Conservation (phyloP, 495 filamentous ascomycete species). For the Penicillium longicatenatum region DNA sequence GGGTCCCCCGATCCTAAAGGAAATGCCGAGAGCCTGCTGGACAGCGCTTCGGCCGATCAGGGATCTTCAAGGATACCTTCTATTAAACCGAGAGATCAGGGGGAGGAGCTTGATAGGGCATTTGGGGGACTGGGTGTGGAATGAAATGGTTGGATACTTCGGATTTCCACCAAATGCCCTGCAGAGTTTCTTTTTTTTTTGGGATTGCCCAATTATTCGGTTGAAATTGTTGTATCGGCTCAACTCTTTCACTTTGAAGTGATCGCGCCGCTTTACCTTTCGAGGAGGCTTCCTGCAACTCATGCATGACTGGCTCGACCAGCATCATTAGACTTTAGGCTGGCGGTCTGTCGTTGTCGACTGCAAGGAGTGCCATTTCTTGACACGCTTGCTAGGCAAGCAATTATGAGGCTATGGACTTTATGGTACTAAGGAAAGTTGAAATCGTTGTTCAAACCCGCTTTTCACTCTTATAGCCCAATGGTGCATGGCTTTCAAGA, state of each 20-base stretch:
- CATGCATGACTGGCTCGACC: too few species aligned
- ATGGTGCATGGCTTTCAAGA: not conserved
- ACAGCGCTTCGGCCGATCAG: slow-evolving; percentile 45
- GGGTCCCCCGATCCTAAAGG: slow-evolving; percentile 12
- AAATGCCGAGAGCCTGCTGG: slow-evolving; percentile 48
- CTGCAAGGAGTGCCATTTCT: not conserved
- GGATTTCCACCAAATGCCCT: not conserved
- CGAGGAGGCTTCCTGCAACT: too few species aligned
- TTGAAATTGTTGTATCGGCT: too few species aligned
- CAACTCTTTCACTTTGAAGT: not conserved
- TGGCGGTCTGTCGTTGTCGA: too few species aligned
- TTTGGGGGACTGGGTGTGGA: slow-evolving; percentile 71
- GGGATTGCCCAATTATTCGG: not conserved
- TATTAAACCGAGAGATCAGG: slow-evolving; percentile 57
- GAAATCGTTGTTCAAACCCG: not conserved
- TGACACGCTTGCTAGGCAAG: not conserved
- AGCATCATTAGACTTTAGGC: too few species aligned
- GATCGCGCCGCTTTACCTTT: not conserved
- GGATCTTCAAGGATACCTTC: slow-evolving; percentile 43
- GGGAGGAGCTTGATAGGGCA: slow-evolving; percentile 83
- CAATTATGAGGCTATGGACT: not conserved
- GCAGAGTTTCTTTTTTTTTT: not conserved
- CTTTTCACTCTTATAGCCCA: not conserved
- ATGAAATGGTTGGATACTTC: slow-evolving; percentile 26
- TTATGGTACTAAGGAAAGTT: not conserved